phyloP scores from a whole-genome alignment of 2,329 filamentous ascomycete genomes.

The Cercospora brassicicola region DNA sequence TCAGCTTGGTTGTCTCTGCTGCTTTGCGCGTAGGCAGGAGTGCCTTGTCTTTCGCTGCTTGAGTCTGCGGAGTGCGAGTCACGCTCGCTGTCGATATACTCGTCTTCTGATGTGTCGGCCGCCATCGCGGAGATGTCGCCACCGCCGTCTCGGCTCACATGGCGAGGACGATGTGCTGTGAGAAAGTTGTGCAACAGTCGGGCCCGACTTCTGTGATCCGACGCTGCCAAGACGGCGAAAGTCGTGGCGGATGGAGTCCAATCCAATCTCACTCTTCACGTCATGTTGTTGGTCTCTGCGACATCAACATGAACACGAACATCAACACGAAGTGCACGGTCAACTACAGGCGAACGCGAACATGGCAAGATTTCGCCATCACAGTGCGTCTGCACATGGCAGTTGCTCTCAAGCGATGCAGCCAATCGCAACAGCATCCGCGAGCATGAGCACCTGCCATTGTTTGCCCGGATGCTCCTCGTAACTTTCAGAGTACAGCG shows the following conservation, averaged over 20 bases:
- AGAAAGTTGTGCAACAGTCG: not conserved
- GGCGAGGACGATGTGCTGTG: not conserved
- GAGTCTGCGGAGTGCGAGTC: conserved; percentile 11
- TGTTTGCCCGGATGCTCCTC: not conserved
- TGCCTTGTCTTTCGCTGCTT: conserved; percentile 18
- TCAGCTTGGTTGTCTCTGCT: conserved; percentile 15
- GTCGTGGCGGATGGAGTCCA: not conserved
- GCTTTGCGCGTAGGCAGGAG: conserved; percentile 12
- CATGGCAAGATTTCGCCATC: not conserved
- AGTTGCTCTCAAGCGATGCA: not conserved
- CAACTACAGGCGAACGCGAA: not conserved
- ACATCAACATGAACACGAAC: not conserved
- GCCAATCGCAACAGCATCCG: not conserved
- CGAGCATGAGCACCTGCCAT: not conserved
- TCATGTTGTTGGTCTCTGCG: not conserved
- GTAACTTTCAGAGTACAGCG: not conserved
- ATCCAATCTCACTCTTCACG: not conserved
- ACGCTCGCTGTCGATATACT: conserved; percentile 17
- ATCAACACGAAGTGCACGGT: not conserved
- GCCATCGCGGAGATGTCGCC: conserved; percentile 3
- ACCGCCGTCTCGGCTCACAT: not conserved
- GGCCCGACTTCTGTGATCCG: not conserved
- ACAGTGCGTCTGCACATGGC: not conserved
- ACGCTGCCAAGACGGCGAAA: not conserved
- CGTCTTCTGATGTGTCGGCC: conserved; percentile 5